Percentiles rank a stretch among this genome's conserved stretches.
These are phyloP conservation scores for Ceratocystiopsis minuta DNA, from an alignment of 2,329 filamentous ascomycete genomes.

Conservation along the genomic window DNA sequence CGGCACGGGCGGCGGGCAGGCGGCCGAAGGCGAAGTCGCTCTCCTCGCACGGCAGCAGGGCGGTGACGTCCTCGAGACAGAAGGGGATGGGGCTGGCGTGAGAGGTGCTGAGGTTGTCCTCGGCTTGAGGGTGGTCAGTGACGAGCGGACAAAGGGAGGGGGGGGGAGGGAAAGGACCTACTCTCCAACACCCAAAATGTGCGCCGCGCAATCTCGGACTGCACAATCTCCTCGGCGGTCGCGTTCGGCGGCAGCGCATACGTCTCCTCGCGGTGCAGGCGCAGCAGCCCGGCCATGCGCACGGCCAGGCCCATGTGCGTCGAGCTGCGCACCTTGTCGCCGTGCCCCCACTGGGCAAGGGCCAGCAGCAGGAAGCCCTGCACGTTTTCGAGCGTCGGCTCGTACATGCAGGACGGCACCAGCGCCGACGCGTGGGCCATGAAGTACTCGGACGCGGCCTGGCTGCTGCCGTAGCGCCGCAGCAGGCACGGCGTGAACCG, in stretches of 20 bases:
- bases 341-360: constrained; percentile 18
- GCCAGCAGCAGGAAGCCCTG: constrained; percentile 23
- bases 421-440: constrained; percentile 29
- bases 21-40: constrained; percentile 30
- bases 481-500: constrained; percentile 31
- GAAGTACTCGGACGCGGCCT: constrained; percentile 33
- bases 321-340: constrained; percentile 14
- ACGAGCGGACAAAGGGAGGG: too few relatives aligned
- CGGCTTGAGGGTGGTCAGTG: too few relatives aligned
- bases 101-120: constrained; percentile 37
- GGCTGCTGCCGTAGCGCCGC: constrained; percentile 27
- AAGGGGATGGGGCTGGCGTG: constrained; percentile 31
- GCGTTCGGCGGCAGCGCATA: constrained; percentile 23
- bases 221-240: constrained; percentile 27
- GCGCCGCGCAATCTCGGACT: constrained; percentile 34
- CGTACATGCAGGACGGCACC: constrained; percentile 31
- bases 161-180: too few relatives aligned
- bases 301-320: constrained; percentile 37
- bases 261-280: constrained; percentile 36
- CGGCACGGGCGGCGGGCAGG: constrained; percentile 29
- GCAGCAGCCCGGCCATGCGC: constrained; percentile 34
- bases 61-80: constrained; percentile 32
- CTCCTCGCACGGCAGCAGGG: constrained; percentile 34
- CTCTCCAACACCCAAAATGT: constrained; percentile 42
- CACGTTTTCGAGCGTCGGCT: constrained; percentile 33